Conservation (phyloP, 225 moss, liverwort and hornwort species). For the Straminergon stramineum region DNA sequence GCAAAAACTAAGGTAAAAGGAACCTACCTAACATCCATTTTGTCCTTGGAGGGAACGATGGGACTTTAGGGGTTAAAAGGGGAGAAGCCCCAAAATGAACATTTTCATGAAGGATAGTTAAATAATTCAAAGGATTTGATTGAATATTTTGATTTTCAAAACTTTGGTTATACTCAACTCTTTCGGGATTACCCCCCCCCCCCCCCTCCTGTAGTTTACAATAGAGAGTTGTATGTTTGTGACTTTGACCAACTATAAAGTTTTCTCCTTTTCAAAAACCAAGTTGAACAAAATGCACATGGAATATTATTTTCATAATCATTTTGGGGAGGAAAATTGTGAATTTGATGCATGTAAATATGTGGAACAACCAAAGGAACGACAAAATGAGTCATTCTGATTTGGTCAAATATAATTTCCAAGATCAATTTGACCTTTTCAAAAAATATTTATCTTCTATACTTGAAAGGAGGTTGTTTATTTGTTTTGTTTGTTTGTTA, state of each 20-base stretch:
- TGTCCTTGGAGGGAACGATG: no score
- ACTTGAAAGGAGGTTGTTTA: no score
- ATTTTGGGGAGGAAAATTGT: accelerated
- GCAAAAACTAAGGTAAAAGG: no score
- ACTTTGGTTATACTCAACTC: no score
- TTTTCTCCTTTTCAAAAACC: accelerated
- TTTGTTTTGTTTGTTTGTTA: no score
- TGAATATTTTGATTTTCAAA: not conserved
- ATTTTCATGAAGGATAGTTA: accelerated
- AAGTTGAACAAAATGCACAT: accelerated
- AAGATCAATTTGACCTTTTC: no score
- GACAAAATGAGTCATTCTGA: not conserved
- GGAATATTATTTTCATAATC: accelerated
- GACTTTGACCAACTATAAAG: no score
- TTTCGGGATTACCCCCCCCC: accelerated
- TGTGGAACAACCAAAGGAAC: accelerated
- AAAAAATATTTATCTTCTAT: not conserved
- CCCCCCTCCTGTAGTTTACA: not conserved
- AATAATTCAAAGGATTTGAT: not conserved
- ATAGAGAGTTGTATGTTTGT: not conserved
- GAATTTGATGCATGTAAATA: not conserved
- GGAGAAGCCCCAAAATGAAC: not conserved
- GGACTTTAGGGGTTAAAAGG: no score
- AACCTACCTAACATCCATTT: no score
- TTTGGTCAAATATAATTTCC: not conserved